Percentiles rank a stretch among this genome's conserved stretches.
phyloP scores from a whole-genome alignment of 352 stramenopile genomes.

The Pythium plurisporium region DNA sequence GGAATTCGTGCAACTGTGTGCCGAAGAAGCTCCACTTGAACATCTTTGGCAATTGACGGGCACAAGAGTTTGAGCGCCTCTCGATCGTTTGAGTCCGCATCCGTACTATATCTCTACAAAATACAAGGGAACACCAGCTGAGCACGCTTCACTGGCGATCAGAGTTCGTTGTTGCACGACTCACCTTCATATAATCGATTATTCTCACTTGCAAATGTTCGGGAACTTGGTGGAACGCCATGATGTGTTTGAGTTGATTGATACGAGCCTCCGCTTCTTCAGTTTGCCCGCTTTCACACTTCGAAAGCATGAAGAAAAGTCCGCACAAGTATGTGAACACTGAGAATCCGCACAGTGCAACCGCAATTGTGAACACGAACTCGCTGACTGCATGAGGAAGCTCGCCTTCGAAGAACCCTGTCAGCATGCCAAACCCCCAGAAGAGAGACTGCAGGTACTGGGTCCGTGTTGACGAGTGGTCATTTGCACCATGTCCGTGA shows the following conservation, averaged over 20 bases:
- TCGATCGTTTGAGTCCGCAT: conserved; percentile 43
- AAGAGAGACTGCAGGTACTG: conserved; percentile 65
- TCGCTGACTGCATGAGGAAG: conserved; percentile 37
- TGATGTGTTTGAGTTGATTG: conserved; percentile 65
- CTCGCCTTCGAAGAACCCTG: conserved; percentile 61
- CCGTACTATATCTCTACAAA: conserved; percentile 36
- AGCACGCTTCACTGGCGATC: too few species aligned
- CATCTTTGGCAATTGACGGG: conserved; percentile 45
- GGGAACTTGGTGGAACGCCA: conserved; percentile 59
- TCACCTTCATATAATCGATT: conserved; percentile 55
- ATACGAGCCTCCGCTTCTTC: conserved; percentile 51
- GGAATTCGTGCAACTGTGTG: conserved; percentile 33
- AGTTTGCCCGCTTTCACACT: conserved; percentile 54
- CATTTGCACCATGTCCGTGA: not conserved
- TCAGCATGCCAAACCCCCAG: conserved; percentile 59
- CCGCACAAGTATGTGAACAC: conserved; percentile 68
- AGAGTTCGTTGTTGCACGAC: too few species aligned
- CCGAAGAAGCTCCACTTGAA: conserved; percentile 46
- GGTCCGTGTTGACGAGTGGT: conserved; percentile 24
- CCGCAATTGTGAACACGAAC: conserved; percentile 63
- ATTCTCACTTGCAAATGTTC: conserved; percentile 42
- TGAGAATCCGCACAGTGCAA: conserved; percentile 57
- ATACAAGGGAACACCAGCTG: too few species aligned
- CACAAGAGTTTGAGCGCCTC: conserved; percentile 37
- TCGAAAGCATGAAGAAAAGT: conserved; percentile 76